Percentiles rank a stretch among this genome's conserved stretches.
These are phyloP conservation scores for Botrytis medusae DNA, from an alignment of 2,329 filamentous ascomycete genomes.

Conservation along the genomic window DNA sequence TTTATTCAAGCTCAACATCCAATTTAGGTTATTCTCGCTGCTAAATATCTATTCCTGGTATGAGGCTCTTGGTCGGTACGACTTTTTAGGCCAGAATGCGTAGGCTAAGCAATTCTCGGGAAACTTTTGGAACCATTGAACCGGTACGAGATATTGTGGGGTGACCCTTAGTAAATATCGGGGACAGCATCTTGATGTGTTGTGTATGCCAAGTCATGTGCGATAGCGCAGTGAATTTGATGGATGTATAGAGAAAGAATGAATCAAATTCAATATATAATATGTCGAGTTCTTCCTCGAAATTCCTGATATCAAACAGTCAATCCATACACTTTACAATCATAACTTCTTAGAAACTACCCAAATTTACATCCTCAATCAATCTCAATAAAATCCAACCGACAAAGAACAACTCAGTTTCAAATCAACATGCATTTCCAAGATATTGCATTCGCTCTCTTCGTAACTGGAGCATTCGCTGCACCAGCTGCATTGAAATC, in stretches of 20 bases:
- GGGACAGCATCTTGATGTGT: not conserved
- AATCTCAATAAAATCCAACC: not conserved
- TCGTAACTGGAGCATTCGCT: constrained; percentile 2
- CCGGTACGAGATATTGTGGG: not conserved
- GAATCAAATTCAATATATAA: constrained; percentile 2
- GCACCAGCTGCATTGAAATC: constrained; percentile 6
- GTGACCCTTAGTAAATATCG: not conserved
- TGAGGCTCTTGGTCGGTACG: not conserved
- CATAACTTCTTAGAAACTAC: not conserved
- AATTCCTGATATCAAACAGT: not conserved
- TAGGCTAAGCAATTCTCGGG: not conserved
- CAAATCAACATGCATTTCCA: constrained; percentile 5
- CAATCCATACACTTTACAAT: not conserved
- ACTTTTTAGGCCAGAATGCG: not conserved
- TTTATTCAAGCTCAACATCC: not conserved
- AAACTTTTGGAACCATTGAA: not conserved
- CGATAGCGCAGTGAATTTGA: not conserved
- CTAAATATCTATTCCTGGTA: not conserved
- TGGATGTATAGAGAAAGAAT: not conserved
- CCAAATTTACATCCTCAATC: not conserved
- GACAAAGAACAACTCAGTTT: not conserved
- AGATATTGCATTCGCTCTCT: constrained; percentile 9
- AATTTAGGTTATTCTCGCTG: not conserved
- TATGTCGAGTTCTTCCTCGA: not conserved
- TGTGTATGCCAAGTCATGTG: not conserved